A percentile compares a stretch with the other conserved stretches of the same genome.
These are phyloP conservation scores for Erodium chrysanthum DNA, from an alignment of 441 rosid genomes.

Conservation along the genomic window DNA sequence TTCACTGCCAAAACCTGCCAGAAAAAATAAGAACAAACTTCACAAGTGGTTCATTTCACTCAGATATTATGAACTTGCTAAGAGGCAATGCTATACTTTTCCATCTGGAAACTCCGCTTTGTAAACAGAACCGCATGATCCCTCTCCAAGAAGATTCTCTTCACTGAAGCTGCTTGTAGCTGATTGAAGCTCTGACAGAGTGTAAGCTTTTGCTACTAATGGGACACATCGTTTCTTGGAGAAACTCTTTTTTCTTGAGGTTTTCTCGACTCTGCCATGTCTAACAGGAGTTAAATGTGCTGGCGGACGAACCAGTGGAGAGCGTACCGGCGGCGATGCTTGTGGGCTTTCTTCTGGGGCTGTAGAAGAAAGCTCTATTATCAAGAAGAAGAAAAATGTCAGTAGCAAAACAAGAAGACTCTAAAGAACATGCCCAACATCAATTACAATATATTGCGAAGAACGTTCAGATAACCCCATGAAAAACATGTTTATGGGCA, in stretches of 20 bases:
- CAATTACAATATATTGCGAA: too few species aligned
- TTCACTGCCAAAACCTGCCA: constrained; percentile 66
- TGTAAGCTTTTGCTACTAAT: constrained; percentile 43
- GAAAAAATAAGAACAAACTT: constrained; percentile 7
- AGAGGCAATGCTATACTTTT: constrained; percentile 35
- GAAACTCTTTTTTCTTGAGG: constrained; percentile 43
- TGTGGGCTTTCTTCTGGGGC: constrained; percentile 47
- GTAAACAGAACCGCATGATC: constrained; percentile 89
- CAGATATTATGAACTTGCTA: background rate
- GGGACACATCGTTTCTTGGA: constrained; percentile 40
- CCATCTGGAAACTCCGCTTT: constrained; percentile 70
- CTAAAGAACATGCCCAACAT: background rate
- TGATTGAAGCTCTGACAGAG: constrained; percentile 61
- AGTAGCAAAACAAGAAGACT: constrained; percentile 5
- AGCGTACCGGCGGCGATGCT: constrained; percentile 28
- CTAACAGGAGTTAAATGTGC: constrained; percentile 25
- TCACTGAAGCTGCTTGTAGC: constrained; percentile 71
- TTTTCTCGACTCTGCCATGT: constrained; percentile 31
- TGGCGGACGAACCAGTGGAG: constrained; percentile 34
- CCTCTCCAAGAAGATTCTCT: constrained; percentile 69
- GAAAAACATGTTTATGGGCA: constrained; percentile 3
- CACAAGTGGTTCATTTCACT: background rate
- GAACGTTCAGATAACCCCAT: background rate
- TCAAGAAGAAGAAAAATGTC: constrained; percentile 12
- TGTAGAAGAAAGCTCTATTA: constrained; percentile 27